A percentile compares a stretch with the other conserved stretches of the same genome.
These are phyloP conservation scores for Lentinula detonsa DNA, from an alignment of 768 basidiomycete species.

Conservation along the genomic window DNA sequence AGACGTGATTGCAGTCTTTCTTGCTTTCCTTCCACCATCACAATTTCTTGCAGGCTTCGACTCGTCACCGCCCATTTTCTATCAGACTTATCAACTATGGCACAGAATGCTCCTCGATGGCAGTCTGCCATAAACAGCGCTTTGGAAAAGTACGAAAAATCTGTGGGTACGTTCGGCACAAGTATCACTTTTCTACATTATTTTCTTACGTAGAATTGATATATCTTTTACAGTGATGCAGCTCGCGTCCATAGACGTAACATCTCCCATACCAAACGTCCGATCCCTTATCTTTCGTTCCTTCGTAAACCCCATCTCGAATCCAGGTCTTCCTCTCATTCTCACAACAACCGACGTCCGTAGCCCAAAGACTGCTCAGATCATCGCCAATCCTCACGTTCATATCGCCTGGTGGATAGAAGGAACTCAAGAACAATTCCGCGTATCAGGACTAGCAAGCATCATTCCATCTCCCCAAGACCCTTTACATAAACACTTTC, in stretches of 20 bases:
- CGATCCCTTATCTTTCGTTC: constrained; percentile 61
- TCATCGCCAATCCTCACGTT: constrained; percentile 40
- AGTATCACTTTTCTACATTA: background rate
- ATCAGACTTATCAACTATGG: constrained; percentile 1
- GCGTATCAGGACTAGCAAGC: constrained; percentile 52
- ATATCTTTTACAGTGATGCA: constrained; percentile 41
- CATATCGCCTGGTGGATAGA: constrained; percentile 76
- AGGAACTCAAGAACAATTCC: constrained; percentile 65
- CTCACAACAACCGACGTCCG: constrained; percentile 69
- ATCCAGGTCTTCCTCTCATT: constrained; percentile 51
- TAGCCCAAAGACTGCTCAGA: constrained; percentile 58
- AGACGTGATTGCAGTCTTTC: background rate
- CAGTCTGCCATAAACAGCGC: constrained; percentile 38
- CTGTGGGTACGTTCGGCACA: constrained; percentile 25
- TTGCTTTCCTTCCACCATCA: background rate
- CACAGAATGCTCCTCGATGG: constrained; percentile 35
- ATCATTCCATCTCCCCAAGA: constrained; percentile 48
- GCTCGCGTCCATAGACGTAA: constrained; percentile 48
- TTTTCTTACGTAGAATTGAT: background rate
- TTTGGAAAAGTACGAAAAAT: constrained; percentile 29
- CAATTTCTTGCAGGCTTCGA: background rate
- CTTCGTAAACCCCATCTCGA: constrained; percentile 39
- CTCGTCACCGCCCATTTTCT: background rate
- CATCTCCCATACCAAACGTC: constrained; percentile 43
- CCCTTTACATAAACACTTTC: constrained; percentile 27